Base-by-base conservation (phyloP, 192 early-diverging fungal species). In the Umbelopsis isabellina region DNA sequence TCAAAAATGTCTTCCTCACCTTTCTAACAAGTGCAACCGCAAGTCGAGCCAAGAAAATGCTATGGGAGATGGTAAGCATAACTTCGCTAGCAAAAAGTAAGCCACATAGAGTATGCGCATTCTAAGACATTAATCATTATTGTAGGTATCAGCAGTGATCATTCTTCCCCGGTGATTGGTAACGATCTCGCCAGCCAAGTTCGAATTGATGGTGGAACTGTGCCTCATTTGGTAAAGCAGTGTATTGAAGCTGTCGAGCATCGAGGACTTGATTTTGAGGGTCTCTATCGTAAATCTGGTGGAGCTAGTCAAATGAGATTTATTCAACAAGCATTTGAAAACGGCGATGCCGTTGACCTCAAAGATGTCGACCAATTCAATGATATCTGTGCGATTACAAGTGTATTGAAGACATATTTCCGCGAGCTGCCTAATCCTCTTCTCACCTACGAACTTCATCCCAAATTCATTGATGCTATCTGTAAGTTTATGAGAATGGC, bases 221-320 rank as follows among this genome's bases (percentile, higher is more conserved):
- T 94, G 25, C 93, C 93, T 18, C 80, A 86, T 75, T 72, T 94
- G 0, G 87, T 94, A 27, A 83, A 88, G 13, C 83, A 83, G 48
- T 91, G 89, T 50, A 81, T 94, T n/a, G 79, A 82, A 30, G 89
- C 89, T 18, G 89, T 94, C 15, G 93, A 88, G 66, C 22, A 66
- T 11, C 78, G 86, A 52, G 85, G 75, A 49, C 80, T 87, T 87
- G 91, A 70, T 68, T 91, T 80, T 67, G 83, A 94, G 74, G 92
- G 92, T 35, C 88, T 94, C 16, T 94, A 94, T 68, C 91, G 92
- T 37, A 88, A 90, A 69, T 91, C 91, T 0, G 92, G 91, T 10
- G 87, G 89, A 51, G 86, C 87, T 20, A 85, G 83, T 48, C 89
- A 92, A 23, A 88, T 88, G 66, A 77, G 87, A 49, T 79, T 79